A percentile compares a stretch with the other conserved stretches of the same genome.
Conservation (phyloP, 805 yeast genomes). For the Metschnikowia gelsemii region DNA sequence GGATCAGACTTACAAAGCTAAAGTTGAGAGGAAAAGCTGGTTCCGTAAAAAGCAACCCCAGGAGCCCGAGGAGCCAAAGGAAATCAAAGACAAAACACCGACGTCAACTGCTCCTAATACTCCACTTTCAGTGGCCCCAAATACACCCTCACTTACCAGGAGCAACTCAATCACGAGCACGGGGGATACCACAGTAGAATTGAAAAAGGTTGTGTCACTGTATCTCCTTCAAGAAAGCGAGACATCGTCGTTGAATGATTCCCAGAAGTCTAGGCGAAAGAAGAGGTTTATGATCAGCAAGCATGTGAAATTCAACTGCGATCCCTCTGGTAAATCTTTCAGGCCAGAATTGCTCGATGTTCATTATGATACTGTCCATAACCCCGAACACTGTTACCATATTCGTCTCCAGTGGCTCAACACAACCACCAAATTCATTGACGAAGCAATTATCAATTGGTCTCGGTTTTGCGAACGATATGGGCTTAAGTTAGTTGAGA, state of each 20-base stretch:
- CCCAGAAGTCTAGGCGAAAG: constrained; percentile 22
- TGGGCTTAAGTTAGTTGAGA: constrained; percentile 75
- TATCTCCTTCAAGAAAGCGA: constrained; percentile 19
- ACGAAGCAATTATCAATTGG: constrained; percentile 75
- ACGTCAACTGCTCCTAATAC: constrained; percentile 5
- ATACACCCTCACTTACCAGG: constrained; percentile 19
- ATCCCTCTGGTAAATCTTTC: constrained; percentile 67
- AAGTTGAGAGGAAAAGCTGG: constrained; percentile 28
- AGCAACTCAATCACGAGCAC: constrained; percentile 26
- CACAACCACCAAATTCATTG: constrained; percentile 73
- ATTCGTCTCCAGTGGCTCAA: constrained; percentile 90
- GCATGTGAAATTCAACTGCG: constrained; percentile 68
- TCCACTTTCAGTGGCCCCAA: constrained; percentile 7
- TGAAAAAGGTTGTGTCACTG: constrained; percentile 17
- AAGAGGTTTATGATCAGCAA: constrained; percentile 61
- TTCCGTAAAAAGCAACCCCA: constrained; percentile 26
- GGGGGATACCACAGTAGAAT: constrained; percentile 6
- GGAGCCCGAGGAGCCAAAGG: constrained; percentile 3
- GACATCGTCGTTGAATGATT: constrained; percentile 19
- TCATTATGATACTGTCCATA: constrained; percentile 89
- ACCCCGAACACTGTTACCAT: constrained; percentile 93
- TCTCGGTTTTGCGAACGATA: constrained; percentile 80
- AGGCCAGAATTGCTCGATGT: constrained; percentile 77
- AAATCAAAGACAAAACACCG: constrained; percentile 8
- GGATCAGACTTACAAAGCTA: constrained; percentile 28